Percentiles rank a stretch among this genome's conserved stretches.
Evolutionary conservation across 805 yeast genomes (phyloP).

Genomic region (Schwanniomyces sp.): DNA sequence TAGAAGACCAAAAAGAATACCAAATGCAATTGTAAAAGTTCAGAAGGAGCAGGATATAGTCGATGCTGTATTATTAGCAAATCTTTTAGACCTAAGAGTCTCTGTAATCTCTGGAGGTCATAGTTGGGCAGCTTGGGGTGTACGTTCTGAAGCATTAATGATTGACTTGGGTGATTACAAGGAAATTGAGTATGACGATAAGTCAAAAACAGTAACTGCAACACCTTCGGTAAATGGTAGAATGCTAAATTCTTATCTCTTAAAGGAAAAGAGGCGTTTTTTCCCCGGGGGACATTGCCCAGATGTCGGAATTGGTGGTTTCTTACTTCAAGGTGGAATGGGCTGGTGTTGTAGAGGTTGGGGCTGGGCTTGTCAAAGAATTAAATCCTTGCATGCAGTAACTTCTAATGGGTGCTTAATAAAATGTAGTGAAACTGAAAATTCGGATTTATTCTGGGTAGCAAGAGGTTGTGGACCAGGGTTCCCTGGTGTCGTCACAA

Average conservation of each 20-base stretch:
- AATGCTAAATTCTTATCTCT: background rate
- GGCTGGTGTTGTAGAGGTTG: conserved; percentile 3
- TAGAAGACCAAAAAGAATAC: conserved; percentile 1
- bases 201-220: background rate
- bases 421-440: background rate
- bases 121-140: conserved; percentile 3
- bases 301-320: conserved; percentile 2
- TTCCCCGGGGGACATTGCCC: conserved; percentile 2
- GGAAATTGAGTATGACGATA: background rate
- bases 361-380: conserved; percentile 3
- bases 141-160: background rate
- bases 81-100: background rate
- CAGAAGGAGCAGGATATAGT: background rate
- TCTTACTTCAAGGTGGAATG: conserved; percentile 2
- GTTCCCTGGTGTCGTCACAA: background rate
- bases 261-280: conserved; percentile 1
- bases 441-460: conserved; percentile 1
- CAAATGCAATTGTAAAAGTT: background rate
- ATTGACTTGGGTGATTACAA: conserved; percentile 1
- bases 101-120: conserved; percentile 2
- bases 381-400: background rate
- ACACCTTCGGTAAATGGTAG: background rate
- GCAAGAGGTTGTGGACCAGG: conserved; percentile 4
- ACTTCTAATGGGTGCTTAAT: background rate
- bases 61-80: background rate